Conservation (phyloP, 208 protist genomes). For the Trypanosoma boissoni region DNA sequence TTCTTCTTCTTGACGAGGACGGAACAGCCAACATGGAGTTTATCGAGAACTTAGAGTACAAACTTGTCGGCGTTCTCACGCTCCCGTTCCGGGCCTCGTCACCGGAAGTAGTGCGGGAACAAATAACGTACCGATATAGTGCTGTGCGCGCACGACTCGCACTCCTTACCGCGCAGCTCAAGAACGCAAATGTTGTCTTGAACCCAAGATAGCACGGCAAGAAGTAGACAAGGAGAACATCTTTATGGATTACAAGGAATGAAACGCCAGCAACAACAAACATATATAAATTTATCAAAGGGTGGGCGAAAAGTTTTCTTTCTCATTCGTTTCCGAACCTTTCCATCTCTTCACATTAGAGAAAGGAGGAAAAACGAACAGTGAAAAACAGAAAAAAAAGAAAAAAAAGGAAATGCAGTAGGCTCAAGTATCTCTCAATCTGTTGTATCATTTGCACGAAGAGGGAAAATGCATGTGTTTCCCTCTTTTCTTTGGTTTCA, state of each 20-base stretch:
- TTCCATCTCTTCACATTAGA: no score
- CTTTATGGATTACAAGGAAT: no score
- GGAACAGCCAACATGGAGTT: slow-evolving; percentile 90
- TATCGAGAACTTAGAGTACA: slow-evolving; percentile 95
- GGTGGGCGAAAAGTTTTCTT: no score
- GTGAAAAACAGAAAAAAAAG: slow-evolving; percentile 9
- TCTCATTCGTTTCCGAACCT: no score
- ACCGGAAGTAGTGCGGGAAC: slow-evolving; percentile 85
- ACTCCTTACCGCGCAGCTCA: slow-evolving; percentile 88
- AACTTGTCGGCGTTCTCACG: slow-evolving; percentile 91
- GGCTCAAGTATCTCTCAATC: slow-evolving; percentile 1
- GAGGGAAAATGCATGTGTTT: not conserved
- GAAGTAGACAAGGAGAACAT: no score
- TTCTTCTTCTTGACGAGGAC: slow-evolving; percentile 81
- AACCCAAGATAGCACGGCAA: slow-evolving; percentile 24
- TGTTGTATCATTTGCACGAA: slow-evolving; percentile 13
- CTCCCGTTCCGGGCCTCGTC: slow-evolving; percentile 86
- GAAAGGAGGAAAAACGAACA: not conserved
- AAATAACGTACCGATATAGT: slow-evolving; percentile 93
- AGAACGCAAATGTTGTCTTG: slow-evolving; percentile 64
- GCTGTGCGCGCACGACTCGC: slow-evolving; percentile 80
- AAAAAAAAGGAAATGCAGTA: slow-evolving; percentile 3
- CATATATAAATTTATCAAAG: slow-evolving; percentile 2
- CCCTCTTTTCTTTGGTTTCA: slow-evolving; percentile 9
- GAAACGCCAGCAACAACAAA: no score